These are phyloP conservation scores for Neonectria sp. DNA, from an alignment of 2,329 filamentous ascomycete genomes.

Conservation along the genomic window DNA sequence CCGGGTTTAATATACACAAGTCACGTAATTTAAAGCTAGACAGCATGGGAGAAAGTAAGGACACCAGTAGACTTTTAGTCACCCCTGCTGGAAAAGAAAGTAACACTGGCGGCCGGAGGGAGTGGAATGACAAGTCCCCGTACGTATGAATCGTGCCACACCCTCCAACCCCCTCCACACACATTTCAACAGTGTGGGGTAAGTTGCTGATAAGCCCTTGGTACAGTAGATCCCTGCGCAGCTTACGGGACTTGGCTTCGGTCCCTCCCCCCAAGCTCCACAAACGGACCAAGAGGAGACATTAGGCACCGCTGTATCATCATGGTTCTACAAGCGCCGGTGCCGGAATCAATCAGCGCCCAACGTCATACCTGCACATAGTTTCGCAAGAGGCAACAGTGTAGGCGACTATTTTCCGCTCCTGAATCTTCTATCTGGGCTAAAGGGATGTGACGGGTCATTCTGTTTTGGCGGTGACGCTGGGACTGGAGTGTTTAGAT, in stretches of 20 bases:
- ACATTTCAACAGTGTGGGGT: neutral
- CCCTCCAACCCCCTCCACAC: neutral
- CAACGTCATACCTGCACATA: conserved; percentile 1
- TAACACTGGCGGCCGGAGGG: neutral
- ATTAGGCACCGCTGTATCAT: conserved; percentile 1
- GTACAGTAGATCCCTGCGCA: conserved; percentile 1
- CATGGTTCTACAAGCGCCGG: neutral
- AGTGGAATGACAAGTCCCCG: neutral
- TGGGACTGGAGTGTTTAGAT: neutral
- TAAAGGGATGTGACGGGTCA: conserved; percentile 1
- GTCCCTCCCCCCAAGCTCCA: neutral
- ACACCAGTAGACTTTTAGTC: neutral
- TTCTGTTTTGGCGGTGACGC: neutral
- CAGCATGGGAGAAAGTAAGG: neutral
- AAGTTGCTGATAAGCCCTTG: neutral
- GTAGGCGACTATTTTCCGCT: neutral
- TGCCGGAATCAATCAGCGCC: conserved; percentile 1
- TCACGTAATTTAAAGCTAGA: neutral
- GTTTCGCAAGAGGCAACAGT: conserved; percentile 1
- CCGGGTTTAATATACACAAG: conserved; percentile 1
- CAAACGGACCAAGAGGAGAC: neutral
- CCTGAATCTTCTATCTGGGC: neutral
- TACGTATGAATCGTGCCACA: conserved; percentile 1
- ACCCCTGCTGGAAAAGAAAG: too few relatives aligned
- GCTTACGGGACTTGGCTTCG: neutral